Percentiles rank a stretch among this genome's conserved stretches.
Conservation (phyloP, 805 yeast species). For the Alloascoidea africana region DNA sequence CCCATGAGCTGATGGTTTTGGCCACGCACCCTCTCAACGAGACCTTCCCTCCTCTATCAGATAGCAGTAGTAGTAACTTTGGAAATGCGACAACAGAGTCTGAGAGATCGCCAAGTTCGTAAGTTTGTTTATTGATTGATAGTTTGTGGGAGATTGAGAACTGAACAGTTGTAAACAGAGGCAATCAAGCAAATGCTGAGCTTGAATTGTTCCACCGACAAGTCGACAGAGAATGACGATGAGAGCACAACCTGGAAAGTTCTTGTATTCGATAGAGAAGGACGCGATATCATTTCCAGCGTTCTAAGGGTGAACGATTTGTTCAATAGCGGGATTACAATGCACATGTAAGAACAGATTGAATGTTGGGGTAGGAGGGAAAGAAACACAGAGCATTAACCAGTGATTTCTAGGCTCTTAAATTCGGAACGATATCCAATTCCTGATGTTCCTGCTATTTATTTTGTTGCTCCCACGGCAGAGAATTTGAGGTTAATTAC, state of each 20-base stretch:
- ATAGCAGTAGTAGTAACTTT: too few species aligned
- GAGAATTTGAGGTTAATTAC: slow-evolving; percentile 60
- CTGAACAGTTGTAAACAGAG: slow-evolving; percentile 11
- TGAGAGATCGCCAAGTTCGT: slow-evolving; percentile 11
- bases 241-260: slow-evolving; percentile 85
- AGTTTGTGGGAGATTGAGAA: not conserved
- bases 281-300: slow-evolving; percentile 78
- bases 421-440: slow-evolving; percentile 61
- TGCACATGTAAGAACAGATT: slow-evolving; percentile 37
- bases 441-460: slow-evolving; percentile 90
- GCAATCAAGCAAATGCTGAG: slow-evolving; percentile 73
- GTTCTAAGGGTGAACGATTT: slow-evolving; percentile 88
- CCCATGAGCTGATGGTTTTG: too few species aligned
- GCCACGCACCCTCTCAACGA: too few species aligned
- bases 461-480: slow-evolving; percentile 77
- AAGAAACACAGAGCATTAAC: not conserved
- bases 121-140: not conserved
- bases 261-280: slow-evolving; percentile 62
- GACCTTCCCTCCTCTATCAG: too few species aligned
- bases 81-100: slow-evolving; percentile 4
- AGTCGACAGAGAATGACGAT: slow-evolving; percentile 25
- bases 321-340: slow-evolving; percentile 80
- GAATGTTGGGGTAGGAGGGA: not conserved
- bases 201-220: slow-evolving; percentile 34
- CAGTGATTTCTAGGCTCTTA: slow-evolving; percentile 24